A percentile compares a stretch with the other conserved stretches of the same genome.
Evolutionary conservation across 768 basidiomycete species (phyloP).

Genomic region (Lactarius vividus): DNA sequence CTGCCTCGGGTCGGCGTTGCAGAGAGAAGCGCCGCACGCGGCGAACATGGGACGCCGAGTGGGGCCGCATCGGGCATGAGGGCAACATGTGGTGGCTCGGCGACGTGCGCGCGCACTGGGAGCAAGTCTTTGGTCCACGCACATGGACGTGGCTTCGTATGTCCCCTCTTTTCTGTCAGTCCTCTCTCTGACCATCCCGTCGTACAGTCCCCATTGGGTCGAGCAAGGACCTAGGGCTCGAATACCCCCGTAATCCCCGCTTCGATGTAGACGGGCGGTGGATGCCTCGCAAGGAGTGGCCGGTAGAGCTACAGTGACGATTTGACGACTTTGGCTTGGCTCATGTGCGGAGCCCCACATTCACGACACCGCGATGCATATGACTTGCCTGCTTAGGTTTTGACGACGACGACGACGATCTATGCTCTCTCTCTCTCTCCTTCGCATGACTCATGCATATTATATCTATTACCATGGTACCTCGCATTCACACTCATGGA

Average conservation of each 20-base stretch:
- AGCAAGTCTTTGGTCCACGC: constrained; percentile 73
- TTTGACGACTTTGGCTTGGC: neutral
- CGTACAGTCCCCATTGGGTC: constrained; percentile 49
- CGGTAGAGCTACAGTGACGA: constrained; percentile 51
- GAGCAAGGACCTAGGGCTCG: constrained; percentile 54
- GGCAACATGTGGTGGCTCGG: constrained; percentile 89
- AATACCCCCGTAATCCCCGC: constrained; percentile 67
- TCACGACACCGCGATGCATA: neutral
- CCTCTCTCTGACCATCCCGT: neutral
- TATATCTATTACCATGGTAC: neutral
- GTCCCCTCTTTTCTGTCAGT: constrained; percentile 33
- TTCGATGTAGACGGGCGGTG: constrained; percentile 69
- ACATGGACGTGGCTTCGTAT: constrained; percentile 76
- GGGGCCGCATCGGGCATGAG: constrained; percentile 72
- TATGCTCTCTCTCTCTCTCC: neutral
- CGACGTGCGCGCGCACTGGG: constrained; percentile 61
- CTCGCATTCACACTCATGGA: neutral
- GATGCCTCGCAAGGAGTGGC: constrained; percentile 69
- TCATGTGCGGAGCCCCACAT: neutral
- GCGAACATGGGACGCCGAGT: constrained; percentile 70
- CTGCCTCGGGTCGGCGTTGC: constrained; percentile 4
- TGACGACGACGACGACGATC: neutral
- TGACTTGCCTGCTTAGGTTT: neutral
- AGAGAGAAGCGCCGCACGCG: constrained; percentile 50
- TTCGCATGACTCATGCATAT: neutral